Evolutionary conservation across 306 rosid genomes (phyloP), one percentile per base, ranked within the genome.

Genomic region (Vigna mungo): DNA sequence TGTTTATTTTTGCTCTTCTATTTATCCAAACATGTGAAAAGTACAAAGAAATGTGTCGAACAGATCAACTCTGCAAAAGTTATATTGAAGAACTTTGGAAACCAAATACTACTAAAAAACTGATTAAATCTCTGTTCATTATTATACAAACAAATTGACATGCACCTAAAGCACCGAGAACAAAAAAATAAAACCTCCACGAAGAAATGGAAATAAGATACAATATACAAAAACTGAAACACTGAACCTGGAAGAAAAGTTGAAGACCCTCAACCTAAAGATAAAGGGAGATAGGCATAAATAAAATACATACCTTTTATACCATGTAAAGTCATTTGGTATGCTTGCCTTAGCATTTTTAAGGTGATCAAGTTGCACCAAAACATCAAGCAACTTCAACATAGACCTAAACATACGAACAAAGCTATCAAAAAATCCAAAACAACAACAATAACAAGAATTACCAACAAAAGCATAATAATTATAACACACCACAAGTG

Each of bases 291-390:
- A 71, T 69, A 23, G 53, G 43, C 20, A 20, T 68, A 53, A 69
- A 41, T 18, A 21, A 68, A 58, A 80, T 59, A 3, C 88, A 71
- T 88, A 95, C 98, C 98, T 92, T 75, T 95, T 95, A 76, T 95
- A 95, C 98, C 98, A 95, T 60, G 98, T 90, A 83, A 95, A 95
- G 81, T 95, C 98, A 83, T 95, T 95, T 48, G 98, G 98, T 90
- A 92, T 95, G 93, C 96, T 95, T 55, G 98, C 96, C 89, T 92
- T 95, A 18, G 97, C 96, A 82, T 95, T 95, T 92, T 95, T 95
- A 56, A 95, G 98, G 85, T 95, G 97, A 83, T 95, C 98, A 73
- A 95, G 97, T 88, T 95, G 97, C 87, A 95, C 98, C 80, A 95
- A 85, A 71, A 91, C 93, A 82, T 95, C 98, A 77, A 95, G 93